Base-by-base conservation (phyloP, 1,139 yeast genomes). In the Diutina scorzettiae region DNA sequence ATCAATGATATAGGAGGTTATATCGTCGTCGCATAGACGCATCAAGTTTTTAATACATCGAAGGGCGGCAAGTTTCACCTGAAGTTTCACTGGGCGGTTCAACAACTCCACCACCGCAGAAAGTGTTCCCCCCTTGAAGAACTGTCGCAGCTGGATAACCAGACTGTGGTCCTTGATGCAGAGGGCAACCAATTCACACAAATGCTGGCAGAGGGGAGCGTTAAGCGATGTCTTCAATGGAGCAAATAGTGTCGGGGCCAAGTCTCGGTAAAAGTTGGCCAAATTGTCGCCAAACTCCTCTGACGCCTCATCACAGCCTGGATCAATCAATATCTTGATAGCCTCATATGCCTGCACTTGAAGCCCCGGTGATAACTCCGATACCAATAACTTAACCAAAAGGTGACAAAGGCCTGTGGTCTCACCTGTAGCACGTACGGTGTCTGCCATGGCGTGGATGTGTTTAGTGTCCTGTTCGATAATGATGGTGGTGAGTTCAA, bases 261-360 rank as follows among this genome's bases (percentile, higher is more conserved):
- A 81, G 44, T 67, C 63, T 1, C 59, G 53, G 55, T 83, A 84
- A 53, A 84, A 84, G 14, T 78, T 71, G 41, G 60, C 60, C 46
- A 82, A 71, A 52, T 80, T 81, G 44, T 68, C 41, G 30, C 28
- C 25, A 24, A 12, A 25, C 5, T n/a, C 30, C 6, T 29, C 44
- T 2, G 17, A 21, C 18, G 18, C 32, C 43, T 31, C 46, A 3
- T 68, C 64, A 8, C 65, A 62, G 43, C 69, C 70, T 1, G 86
- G 78, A 52, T 82, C 91, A 14, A 86, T 63, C 33, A 87, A 60
- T 1, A 80, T 76, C 52, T 79, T 78, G 41, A 89, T 61, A 0
- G 96, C 95, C 59, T 87, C 96, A 47, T 76, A 77, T 1, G 91
- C 83, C 56, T 87, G 96, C 4, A 81, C 74, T 54, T 83, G 80